phyloP scores from a whole-genome alignment of 1,139 yeast genomes.

The Blastobotrys aristatus region DNA sequence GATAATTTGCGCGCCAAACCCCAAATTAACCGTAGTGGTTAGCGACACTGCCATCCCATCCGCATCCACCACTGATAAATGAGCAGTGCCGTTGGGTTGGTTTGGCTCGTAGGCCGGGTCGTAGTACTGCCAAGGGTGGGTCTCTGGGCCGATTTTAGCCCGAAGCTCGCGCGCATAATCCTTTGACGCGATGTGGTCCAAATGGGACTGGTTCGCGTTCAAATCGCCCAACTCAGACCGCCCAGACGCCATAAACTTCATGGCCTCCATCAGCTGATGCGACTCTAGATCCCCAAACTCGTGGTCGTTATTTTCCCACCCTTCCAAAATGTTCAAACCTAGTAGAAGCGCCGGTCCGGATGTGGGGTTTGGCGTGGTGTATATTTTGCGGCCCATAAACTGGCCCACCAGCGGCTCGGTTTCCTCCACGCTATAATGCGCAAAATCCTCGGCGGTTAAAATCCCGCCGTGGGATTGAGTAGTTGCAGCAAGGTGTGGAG shows the following conservation, averaged over 20 bases:
- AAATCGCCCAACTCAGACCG: conserved; percentile 78
- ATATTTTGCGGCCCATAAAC: conserved; percentile 48
- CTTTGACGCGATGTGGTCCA: conserved; percentile 36
- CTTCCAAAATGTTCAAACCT: conserved; percentile 60
- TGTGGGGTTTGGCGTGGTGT: conserved; percentile 71
- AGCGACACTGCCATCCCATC: conserved; percentile 69
- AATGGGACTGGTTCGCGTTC: conserved; percentile 33
- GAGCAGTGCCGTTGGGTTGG: conserved; percentile 86
- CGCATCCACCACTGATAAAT: conserved; percentile 69
- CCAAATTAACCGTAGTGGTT: conserved; percentile 85
- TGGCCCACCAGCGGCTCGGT: conserved; percentile 50
- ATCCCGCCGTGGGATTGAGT: conserved; percentile 56
- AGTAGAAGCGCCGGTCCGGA: conserved; percentile 78
- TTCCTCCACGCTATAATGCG: conserved; percentile 50
- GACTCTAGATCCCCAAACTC: conserved; percentile 47
- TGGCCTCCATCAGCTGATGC: conserved; percentile 72
- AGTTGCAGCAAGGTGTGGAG: conserved; percentile 45
- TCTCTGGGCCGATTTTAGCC: conserved; percentile 44
- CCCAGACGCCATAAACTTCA: conserved; percentile 91
- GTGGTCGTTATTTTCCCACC: conserved; percentile 29
- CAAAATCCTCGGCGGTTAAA: conserved; percentile 58
- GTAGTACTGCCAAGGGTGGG: conserved; percentile 67
- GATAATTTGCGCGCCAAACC: conserved; percentile 77
- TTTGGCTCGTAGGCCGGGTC: conserved; percentile 69
- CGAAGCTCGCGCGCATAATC: conserved; percentile 56